phyloP scores from a whole-genome alignment of 2,329 filamentous ascomycete species.

The Verticillium albo-atrum region DNA sequence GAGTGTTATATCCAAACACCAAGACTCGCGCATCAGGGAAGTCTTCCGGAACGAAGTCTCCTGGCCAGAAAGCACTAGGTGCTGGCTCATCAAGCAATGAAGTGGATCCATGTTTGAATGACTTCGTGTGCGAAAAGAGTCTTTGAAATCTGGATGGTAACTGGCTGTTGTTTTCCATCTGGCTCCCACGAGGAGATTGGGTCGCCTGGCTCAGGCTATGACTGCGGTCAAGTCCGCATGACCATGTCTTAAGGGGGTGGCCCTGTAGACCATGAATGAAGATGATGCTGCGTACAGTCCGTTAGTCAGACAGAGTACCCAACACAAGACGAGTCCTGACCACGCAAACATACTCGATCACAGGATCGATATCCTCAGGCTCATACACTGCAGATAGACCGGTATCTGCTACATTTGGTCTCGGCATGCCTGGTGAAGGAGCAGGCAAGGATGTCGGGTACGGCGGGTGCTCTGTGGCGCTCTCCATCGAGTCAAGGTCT shows the following conservation, averaged over 20 bases:
- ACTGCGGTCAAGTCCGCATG: neutral
- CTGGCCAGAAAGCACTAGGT: constrained; percentile 6
- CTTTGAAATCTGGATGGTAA: neutral
- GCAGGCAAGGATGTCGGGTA: too few species aligned
- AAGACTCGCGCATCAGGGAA: constrained; percentile 6
- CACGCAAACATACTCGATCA: too few species aligned
- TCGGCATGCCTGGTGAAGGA: too few species aligned
- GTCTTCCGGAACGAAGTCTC: constrained; percentile 5
- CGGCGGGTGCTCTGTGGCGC: too few species aligned
- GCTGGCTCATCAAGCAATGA: neutral
- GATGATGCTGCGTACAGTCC: constrained; percentile 6
- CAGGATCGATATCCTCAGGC: too few species aligned
- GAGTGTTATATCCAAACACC: constrained; percentile 10
- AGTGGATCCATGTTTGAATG: neutral
- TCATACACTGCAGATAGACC: too few species aligned
- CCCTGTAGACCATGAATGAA: constrained; percentile 12
- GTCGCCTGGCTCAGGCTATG: neutral
- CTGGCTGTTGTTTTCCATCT: neutral
- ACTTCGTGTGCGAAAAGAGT: neutral
- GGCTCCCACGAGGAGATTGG: too few species aligned
- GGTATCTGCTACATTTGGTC: too few species aligned
- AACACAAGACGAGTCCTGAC: too few species aligned
- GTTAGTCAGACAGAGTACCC: neutral
- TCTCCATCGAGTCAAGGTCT: too few species aligned
- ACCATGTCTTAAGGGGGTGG: constrained; percentile 11